Percentiles rank a stretch among this genome's conserved stretches.
phyloP scores from a whole-genome alignment of 129 eudicot genomes.

The Helianthus tuberosus region DNA sequence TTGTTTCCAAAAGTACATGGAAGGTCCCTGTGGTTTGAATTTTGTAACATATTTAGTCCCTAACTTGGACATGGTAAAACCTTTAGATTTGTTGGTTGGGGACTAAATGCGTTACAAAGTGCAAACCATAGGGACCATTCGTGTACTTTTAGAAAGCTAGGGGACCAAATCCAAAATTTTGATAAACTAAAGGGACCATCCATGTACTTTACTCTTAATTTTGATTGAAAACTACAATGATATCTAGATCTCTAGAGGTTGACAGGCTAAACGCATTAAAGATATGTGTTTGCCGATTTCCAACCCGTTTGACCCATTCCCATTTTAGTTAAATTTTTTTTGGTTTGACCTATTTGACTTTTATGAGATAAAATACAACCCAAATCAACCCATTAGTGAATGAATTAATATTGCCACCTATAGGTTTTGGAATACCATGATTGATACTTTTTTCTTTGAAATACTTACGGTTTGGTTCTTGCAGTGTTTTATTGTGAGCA shows the following conservation, averaged over 20 bases:
- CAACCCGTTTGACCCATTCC: conserved; percentile 1
- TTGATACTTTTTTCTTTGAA: not conserved
- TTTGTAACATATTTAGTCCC: too few relatives aligned
- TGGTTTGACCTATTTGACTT: conserved; percentile 3
- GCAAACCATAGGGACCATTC: too few relatives aligned
- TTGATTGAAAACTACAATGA: not conserved
- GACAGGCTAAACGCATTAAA: not conserved
- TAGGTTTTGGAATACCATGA: conserved; percentile 6
- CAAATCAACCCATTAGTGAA: not conserved
- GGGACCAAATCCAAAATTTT: too few relatives aligned
- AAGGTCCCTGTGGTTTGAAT: too few relatives aligned
- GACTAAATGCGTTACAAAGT: too few relatives aligned
- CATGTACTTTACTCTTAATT: too few relatives aligned
- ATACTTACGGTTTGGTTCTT: conserved; percentile 15
- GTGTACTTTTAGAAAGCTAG: too few relatives aligned
- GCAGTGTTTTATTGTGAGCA: conserved; percentile 99
- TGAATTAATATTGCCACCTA: not conserved
- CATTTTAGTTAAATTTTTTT: not conserved
- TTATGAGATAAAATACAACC: not conserved
- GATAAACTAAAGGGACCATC: too few relatives aligned
- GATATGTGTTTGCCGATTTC: not conserved
- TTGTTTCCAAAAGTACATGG: too few relatives aligned
- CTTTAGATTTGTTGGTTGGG: too few relatives aligned
- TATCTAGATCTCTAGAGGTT: not conserved
- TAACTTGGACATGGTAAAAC: too few relatives aligned